Evolutionary conservation across 768 basidiomycete genomes (phyloP), one percentile per base, ranked within the genome.

Genomic region (Hortiboletus campestris): DNA sequence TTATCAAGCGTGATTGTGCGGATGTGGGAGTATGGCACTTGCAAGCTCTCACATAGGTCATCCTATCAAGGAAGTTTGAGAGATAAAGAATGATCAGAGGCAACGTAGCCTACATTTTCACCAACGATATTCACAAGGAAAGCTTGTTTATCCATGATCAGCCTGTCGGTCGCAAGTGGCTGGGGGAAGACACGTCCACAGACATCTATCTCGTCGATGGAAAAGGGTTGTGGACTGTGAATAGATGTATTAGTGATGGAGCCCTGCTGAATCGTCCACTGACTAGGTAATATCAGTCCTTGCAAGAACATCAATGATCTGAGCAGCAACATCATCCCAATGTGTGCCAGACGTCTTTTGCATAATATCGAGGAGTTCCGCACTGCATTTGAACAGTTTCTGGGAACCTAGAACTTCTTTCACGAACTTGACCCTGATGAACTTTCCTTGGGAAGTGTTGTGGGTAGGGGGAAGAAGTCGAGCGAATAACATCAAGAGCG

Each of bases 201-300:
- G 11, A 78, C 65, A 10, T 61, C 56, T 55, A 85, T 73, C 42
- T 75, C 67, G 12, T 68, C 65, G 16, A 78, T 69, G 36, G 73
- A 66, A 58, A 87, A 85, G 12, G 84, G 80, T 54, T 88, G 86
- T 12, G 86, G 85, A 58, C 86, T 88, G 46, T 1, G 20, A 52
- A 56, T 28, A 50, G 35, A 35, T 19, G 29, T 12, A 48, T 65
- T 42, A 47, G 55, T 41, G 17, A 51, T 38, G 16, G 45, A 42
- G 8, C 16, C n/a, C 44, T 25, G 20, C 19, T 25, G 20, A 51
- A 41, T 42, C 39, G 34, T 59, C 32, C 20, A 71, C 83, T 56
- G 51, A 86, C 84, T 74, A 85, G 16, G 72, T 66, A 3, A 80
- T 64, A 56, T 81, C 77, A 20, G 67, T 72, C 14, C 60, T 65